These are phyloP conservation scores for Oryza glumipatula DNA, from an alignment of 176 grass and related monocot genomes.

Conservation along the genomic window DNA sequence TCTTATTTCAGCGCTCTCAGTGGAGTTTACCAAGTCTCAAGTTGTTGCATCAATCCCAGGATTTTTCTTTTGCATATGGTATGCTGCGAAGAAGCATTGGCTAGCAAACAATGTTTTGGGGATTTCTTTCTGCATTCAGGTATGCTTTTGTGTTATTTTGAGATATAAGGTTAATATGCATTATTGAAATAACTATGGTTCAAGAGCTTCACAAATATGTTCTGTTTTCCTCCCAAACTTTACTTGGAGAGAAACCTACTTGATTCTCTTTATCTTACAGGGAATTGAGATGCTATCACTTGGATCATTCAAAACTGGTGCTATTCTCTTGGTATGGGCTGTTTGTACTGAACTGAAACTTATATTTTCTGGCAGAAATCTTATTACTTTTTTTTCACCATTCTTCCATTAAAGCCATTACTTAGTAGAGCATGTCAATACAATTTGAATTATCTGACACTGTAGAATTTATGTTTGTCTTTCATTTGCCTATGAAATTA, in stretches of 20 bases:
- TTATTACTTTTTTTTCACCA: neutral
- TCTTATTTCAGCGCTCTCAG: constrained; percentile 72
- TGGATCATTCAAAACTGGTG: constrained; percentile 97
- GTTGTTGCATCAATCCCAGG: constrained; percentile 85
- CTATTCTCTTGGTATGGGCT: constrained; percentile 85
- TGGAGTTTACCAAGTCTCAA: constrained; percentile 97
- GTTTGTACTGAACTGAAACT: constrained; percentile 7
- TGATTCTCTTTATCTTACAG: constrained; percentile 44
- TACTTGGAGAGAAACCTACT: neutral
- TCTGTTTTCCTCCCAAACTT: neutral
- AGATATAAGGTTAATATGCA: constrained; percentile 11
- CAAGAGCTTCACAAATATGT: neutral
- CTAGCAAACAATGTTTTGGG: constrained; percentile 94
- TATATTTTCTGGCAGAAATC: neutral
- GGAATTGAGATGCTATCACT: constrained; percentile 97
- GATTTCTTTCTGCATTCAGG: constrained; percentile 96
- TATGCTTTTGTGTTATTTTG: constrained; percentile 34
- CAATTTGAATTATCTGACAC: neutral
- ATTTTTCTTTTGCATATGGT: constrained; percentile 90
- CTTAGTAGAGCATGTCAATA: neutral
- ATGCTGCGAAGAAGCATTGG: constrained; percentile 91
- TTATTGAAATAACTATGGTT: constrained; percentile 1
- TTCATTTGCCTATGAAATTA: constrained; percentile 3
- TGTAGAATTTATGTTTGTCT: neutral
- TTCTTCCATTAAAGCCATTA: neutral